Conservation (phyloP, 106 monocot genomes). For the Acorus gramineus region DNA sequence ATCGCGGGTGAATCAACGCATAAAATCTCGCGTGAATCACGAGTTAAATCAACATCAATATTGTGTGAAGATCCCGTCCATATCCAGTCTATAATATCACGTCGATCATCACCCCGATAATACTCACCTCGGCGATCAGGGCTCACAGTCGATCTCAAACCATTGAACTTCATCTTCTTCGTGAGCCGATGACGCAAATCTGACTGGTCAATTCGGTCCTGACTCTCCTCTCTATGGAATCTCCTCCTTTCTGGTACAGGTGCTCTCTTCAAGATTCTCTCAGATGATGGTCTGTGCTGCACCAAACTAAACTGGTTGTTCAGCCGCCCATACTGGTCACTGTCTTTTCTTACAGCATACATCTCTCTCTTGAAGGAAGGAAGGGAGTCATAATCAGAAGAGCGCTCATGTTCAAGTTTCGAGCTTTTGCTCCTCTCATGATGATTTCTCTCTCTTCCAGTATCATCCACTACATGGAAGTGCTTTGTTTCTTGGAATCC, state of each 20-base stretch:
- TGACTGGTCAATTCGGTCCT: constrained; percentile 27
- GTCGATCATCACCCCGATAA: constrained; percentile 13
- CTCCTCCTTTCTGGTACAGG: constrained; percentile 18
- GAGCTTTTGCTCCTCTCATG: constrained; percentile 9
- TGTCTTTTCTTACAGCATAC: constrained; percentile 22
- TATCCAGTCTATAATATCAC: too few relatives aligned
- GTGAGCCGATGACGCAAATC: constrained; percentile 65
- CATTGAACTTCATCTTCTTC: constrained; percentile 58
- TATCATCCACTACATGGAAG: constrained; percentile 33
- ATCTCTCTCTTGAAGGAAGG: constrained; percentile 31
- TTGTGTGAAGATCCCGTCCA: too few relatives aligned
- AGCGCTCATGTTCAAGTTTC: constrained; percentile 23
- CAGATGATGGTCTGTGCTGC: constrained; percentile 20
- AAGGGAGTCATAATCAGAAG: constrained; percentile 19
- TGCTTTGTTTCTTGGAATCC: constrained; percentile 28
- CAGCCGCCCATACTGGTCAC: constrained; percentile 18
- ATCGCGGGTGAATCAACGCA: too few relatives aligned
- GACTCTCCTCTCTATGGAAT: constrained; percentile 11
- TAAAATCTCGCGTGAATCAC: too few relatives aligned
- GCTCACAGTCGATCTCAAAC: constrained; percentile 22
- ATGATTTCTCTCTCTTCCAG: constrained; percentile 11
- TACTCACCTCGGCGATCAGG: constrained; percentile 20
- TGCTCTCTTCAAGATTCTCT: constrained; percentile 28
- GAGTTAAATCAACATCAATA: too few relatives aligned
- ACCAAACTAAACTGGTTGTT: constrained; percentile 17